phyloP scores from a whole-genome alignment of 805 yeast species.

The Candida tibetensis region DNA sequence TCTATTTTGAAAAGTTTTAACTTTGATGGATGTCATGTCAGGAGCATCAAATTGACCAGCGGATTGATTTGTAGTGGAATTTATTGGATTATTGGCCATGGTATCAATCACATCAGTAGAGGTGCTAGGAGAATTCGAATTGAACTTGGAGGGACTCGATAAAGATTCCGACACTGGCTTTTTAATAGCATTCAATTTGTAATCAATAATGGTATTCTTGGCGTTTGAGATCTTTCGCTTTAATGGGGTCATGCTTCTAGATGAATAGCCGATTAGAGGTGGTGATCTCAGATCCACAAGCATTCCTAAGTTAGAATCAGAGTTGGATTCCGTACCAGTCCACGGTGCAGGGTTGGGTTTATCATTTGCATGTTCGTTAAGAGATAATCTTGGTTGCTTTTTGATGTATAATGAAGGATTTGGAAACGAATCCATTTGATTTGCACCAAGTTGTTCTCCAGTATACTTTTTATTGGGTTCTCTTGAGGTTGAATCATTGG shows the following conservation, averaged over 20 bases:
- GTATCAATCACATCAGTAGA: conserved; percentile 56
- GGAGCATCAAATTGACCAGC: conserved; percentile 68
- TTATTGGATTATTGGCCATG: conserved; percentile 72
- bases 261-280: conserved; percentile 22
- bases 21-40: conserved; percentile 47
- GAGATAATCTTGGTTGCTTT: conserved; percentile 27
- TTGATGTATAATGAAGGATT: conserved; percentile 20
- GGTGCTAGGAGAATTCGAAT: conserved; percentile 39
- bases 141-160: conserved; percentile 52
- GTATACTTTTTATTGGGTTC: conserved; percentile 14
- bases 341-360: conserved; percentile 50
- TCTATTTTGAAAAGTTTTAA: conserved; percentile 54
- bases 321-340: conserved; percentile 51
- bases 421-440: background rate
- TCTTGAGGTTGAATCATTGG: conserved; percentile 17
- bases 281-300: conserved; percentile 46
- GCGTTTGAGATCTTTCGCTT: conserved; percentile 54
- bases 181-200: conserved; percentile 44
- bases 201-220: conserved; percentile 64
- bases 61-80: conserved; percentile 57
- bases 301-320: conserved; percentile 54
- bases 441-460: conserved; percentile 2
- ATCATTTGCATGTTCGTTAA: conserved; percentile 30
- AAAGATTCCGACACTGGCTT: conserved; percentile 42
- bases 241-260: conserved; percentile 14